phyloP scores from a whole-genome alignment of 306 rosid species.

The Medicago lupulina region DNA sequence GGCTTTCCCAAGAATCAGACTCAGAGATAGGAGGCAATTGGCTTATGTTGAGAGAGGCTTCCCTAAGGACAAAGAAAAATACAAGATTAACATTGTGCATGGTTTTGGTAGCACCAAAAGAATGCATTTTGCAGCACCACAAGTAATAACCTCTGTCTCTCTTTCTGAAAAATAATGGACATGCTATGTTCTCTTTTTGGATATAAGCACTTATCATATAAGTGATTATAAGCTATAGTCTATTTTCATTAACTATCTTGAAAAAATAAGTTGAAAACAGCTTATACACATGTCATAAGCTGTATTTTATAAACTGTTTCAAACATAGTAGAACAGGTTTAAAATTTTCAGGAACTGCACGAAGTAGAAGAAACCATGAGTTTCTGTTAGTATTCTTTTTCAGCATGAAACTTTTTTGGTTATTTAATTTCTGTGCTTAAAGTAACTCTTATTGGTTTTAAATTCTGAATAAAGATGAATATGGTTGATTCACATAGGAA shows the following conservation, averaged over 20 bases:
- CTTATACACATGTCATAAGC: too few species aligned
- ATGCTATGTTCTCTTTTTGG: too few species aligned
- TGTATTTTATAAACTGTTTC: too few species aligned
- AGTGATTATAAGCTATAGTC: too few species aligned
- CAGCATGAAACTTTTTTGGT: background rate
- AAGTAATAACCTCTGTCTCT: slow-evolving; percentile 13
- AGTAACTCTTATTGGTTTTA: slow-evolving; percentile 17
- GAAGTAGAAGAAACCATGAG: too few species aligned
- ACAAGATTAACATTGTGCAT: slow-evolving; percentile 57
- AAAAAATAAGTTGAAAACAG: too few species aligned
- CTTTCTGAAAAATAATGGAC: background rate
- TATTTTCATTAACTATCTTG: too few species aligned
- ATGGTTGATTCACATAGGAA: slow-evolving; percentile 52
- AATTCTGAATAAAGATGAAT: background rate
- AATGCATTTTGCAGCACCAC: slow-evolving; percentile 52
- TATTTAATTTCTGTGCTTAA: slow-evolving; percentile 21
- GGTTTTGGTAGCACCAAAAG: slow-evolving; percentile 70
- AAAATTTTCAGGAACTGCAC: too few species aligned
- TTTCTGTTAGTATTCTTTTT: background rate
- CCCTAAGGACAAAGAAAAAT: slow-evolving; percentile 53
- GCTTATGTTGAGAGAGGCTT: slow-evolving; percentile 62
- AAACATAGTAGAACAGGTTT: too few species aligned
- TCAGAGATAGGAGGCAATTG: slow-evolving; percentile 65
- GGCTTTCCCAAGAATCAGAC: slow-evolving; percentile 56
- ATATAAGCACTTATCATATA: too few species aligned